Evolutionary conservation across 2,329 filamentous ascomycete species (phyloP).

Genomic region (Parascedosporium putredinis): DNA sequence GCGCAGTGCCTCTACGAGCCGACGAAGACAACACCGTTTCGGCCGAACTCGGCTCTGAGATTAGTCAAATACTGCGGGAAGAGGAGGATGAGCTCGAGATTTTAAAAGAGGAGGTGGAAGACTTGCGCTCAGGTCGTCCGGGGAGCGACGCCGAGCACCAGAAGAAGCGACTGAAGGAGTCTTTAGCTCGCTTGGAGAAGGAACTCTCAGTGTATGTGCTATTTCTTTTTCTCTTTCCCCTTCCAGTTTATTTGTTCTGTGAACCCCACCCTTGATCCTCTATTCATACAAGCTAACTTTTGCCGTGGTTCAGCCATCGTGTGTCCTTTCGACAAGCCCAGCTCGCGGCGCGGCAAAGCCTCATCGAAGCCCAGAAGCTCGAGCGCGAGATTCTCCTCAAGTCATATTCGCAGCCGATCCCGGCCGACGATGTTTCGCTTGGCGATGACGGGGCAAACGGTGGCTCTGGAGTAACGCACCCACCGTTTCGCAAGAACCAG

Average conservation of each 20-base stretch:
- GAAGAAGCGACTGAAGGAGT: conserved; percentile 54
- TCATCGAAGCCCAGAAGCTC: conserved; percentile 61
- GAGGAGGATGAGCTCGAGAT: conserved; percentile 78
- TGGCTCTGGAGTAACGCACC: conserved; percentile 13
- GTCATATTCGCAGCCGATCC: conserved; percentile 41
- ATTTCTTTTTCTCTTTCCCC: too few relatives aligned
- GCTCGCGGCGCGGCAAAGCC: conserved; percentile 63
- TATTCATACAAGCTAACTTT: background rate
- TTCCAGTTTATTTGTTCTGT: too few relatives aligned
- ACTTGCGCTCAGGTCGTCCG: conserved; percentile 39
- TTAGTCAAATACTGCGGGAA: conserved; percentile 65
- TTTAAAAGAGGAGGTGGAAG: conserved; percentile 66
- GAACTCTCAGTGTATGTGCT: conserved; percentile 65
- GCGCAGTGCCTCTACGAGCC: conserved; percentile 40
- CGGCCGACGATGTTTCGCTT: conserved; percentile 22
- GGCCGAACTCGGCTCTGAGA: conserved; percentile 68
- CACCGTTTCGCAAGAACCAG: conserved; percentile 20
- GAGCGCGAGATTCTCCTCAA: conserved; percentile 69
- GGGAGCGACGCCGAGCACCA: conserved; percentile 49
- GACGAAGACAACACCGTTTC: conserved; percentile 44
- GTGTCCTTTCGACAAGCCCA: conserved; percentile 73
- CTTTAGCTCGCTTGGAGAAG: conserved; percentile 53
- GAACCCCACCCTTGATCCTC: too few relatives aligned
- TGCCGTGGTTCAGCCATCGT: conserved; percentile 32
- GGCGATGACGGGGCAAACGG: conserved; percentile 13